Evolutionary conservation across 768 basidiomycete species (phyloP).

Genomic region (Mycena vitilis): DNA sequence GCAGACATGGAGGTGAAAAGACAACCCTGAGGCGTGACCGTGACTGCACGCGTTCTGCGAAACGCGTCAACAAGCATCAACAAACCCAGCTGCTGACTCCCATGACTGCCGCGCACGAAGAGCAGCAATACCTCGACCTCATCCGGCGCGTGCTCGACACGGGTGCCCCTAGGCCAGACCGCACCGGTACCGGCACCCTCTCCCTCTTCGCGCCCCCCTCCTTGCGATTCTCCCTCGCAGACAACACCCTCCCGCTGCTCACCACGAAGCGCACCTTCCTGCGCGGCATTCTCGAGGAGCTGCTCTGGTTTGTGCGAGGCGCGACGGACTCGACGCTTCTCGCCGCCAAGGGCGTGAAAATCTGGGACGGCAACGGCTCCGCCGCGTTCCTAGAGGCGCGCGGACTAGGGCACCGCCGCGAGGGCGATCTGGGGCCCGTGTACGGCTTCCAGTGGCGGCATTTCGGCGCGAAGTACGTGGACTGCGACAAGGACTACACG

Average conservation of each 20-base stretch:
- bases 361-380: conserved; percentile 98
- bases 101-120: conserved; percentile 67
- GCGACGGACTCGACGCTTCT: conserved; percentile 84
- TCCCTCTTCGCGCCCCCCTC: conserved; percentile 92
- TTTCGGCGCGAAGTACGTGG: conserved; percentile 86
- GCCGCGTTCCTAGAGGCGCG: conserved; percentile 86
- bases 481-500: conserved; percentile 80
- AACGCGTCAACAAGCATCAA: conserved; percentile 22
- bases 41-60: conserved; percentile 3
- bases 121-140: conserved; percentile 89
- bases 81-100: background rate
- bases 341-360: conserved; percentile 86
- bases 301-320: conserved; percentile 94
- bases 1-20: too few species aligned
- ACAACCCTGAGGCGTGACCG: background rate
- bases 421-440: conserved; percentile 95
- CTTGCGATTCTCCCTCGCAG: conserved; percentile 87
- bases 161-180: conserved; percentile 86
- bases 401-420: conserved; percentile 84
- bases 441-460: conserved; percentile 99
- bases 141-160: conserved; percentile 79
- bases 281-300: conserved; percentile 91
- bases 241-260: conserved; percentile 84
- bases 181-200: conserved; percentile 94
- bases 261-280: conserved; percentile 97